Evolutionary conservation across 1,139 yeast species (phyloP).

Genomic region (Zygotorulaspora mrakii): DNA sequence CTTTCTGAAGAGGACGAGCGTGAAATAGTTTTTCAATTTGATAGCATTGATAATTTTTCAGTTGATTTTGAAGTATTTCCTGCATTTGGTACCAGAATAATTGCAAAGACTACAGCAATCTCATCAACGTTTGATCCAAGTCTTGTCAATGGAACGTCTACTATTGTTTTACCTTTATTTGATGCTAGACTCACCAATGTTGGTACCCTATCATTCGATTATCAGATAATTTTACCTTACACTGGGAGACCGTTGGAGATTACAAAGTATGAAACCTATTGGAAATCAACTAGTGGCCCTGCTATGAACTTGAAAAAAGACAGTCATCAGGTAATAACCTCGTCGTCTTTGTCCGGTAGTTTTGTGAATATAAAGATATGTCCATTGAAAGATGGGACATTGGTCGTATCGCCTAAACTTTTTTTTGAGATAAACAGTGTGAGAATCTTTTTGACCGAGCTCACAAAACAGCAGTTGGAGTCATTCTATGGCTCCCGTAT

Average conservation of each 20-base stretch:
- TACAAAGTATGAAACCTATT: conserved; percentile 89
- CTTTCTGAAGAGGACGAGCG: conserved; percentile 52
- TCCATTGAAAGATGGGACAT: conserved; percentile 76
- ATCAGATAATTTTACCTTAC: conserved; percentile 86
- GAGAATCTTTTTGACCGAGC: conserved; percentile 45
- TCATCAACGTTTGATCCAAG: conserved; percentile 48
- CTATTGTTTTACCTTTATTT: conserved; percentile 66
- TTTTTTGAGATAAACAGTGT: conserved; percentile 55
- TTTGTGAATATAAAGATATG: conserved; percentile 71
- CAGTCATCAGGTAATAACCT: conserved; percentile 66
- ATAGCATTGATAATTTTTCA: conserved; percentile 68
- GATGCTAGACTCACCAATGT: conserved; percentile 78
- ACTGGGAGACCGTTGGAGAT: conserved; percentile 79
- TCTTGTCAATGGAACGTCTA: conserved; percentile 36
- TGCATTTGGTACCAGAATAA: conserved; percentile 85
- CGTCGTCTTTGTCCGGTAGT: conserved; percentile 82
- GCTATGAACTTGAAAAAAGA: conserved; percentile 18
- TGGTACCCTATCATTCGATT: conserved; percentile 74
- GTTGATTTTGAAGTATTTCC: conserved; percentile 92
- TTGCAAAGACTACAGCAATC: conserved; percentile 83
- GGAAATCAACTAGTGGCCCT: conserved; percentile 75
- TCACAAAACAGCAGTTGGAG: conserved; percentile 39
- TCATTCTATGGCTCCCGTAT: conserved; percentile 32
- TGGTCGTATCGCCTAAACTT: conserved; percentile 76
- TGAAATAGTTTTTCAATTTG: conserved; percentile 83